These are phyloP conservation scores for Kazachstania taianensis DNA, from an alignment of 805 yeast genomes.

Conservation along the genomic window DNA sequence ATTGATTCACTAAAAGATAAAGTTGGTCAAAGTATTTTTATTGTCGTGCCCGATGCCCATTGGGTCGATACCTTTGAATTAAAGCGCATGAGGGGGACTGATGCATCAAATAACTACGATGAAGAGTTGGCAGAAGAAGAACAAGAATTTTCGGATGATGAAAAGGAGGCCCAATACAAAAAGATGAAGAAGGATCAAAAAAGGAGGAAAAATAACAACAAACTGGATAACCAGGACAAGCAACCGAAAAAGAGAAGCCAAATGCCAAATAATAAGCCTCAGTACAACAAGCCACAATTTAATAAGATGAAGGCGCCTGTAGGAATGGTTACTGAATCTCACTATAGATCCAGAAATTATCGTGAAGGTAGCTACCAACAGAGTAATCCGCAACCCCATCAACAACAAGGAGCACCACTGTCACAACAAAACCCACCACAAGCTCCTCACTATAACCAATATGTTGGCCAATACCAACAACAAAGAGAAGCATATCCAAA, in stretches of 20 bases:
- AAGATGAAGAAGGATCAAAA: conserved; percentile 52
- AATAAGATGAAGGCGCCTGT: conserved; percentile 13
- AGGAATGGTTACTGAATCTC: conserved; percentile 6
- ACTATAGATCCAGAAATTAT: conserved; percentile 8
- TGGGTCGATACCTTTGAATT: conserved; percentile 69
- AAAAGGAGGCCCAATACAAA: conserved; percentile 66
- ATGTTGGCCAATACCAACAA: conserved; percentile 12
- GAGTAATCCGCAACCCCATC: neutral
- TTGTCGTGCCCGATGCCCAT: conserved; percentile 71
- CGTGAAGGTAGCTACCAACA: conserved; percentile 1
- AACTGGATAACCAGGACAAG: conserved; percentile 7
- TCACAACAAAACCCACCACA: conserved; percentile 2
- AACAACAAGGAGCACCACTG: neutral
- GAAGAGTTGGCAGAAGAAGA: conserved; percentile 91
- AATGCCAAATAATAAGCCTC: neutral
- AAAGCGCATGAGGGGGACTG: conserved; percentile 70
- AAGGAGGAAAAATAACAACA: conserved; percentile 32
- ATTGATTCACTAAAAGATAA: conserved; percentile 24
- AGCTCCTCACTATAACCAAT: conserved; percentile 5
- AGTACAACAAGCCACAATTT: conserved; percentile 1
- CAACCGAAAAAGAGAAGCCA: conserved; percentile 4
- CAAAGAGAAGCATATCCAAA: too few species aligned
- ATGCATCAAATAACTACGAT: conserved; percentile 90
- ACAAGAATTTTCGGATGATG: conserved; percentile 93
- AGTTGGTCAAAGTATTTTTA: conserved; percentile 52